Evolutionary conservation across 768 basidiomycete species (phyloP).

Genomic region (Dendrothele bispora): DNA sequence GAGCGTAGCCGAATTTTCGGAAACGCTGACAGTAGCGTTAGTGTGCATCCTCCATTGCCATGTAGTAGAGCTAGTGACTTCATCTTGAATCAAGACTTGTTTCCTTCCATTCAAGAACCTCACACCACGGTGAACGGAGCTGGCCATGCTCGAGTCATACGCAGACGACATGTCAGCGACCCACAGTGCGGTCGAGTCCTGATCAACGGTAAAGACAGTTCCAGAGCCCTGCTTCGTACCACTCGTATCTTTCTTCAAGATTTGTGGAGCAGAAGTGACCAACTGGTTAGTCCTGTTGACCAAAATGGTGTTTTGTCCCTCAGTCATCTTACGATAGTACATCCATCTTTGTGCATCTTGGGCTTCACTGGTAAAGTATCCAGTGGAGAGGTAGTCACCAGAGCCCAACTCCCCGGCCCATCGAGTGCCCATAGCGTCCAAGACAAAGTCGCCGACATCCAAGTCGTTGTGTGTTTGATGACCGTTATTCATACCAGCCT

Average conservation of each 20-base stretch:
- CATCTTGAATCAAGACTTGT: constrained; percentile 93
- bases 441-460: constrained; percentile 92
- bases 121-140: constrained; percentile 80
- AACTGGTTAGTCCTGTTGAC: constrained; percentile 78
- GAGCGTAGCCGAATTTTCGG: constrained; percentile 72
- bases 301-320: constrained; percentile 94
- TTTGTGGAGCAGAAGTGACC: constrained; percentile 64
- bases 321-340: constrained; percentile 95
- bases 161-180: constrained; percentile 73
- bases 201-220: constrained; percentile 66
- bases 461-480: constrained; percentile 97
- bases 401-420: constrained; percentile 96
- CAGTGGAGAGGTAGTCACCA: constrained; percentile 69
- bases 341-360: constrained; percentile 78
- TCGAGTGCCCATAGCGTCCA: constrained; percentile 90
- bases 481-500: constrained; percentile 74
- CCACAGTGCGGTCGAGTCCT: constrained; percentile 77
- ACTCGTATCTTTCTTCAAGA: constrained; percentile 45
- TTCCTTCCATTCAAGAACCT: constrained; percentile 78
- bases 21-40: constrained; percentile 73
- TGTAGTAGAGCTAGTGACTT: constrained; percentile 58
- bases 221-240: constrained; percentile 78
- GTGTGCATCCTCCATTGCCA: constrained; percentile 95
- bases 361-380: constrained; percentile 75
- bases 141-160: constrained; percentile 54